Evolutionary conservation across 2,329 filamentous ascomycete genomes (phyloP).

Genomic region (Cladosporium cucumerinum): DNA sequence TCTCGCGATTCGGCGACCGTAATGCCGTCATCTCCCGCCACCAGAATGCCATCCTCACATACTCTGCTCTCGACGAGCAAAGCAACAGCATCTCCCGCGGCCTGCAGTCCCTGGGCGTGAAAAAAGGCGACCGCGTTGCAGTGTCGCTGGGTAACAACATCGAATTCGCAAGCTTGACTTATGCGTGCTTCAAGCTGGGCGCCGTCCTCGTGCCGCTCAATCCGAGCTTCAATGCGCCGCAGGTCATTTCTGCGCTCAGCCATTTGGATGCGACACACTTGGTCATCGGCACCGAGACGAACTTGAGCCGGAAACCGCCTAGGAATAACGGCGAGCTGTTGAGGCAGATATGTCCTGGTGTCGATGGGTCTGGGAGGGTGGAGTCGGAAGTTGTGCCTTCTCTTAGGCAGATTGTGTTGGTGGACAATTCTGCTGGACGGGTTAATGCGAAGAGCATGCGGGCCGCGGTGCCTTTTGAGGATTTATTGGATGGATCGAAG

Average conservation of each 20-base stretch:
- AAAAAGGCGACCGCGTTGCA: slow-evolving; percentile 79
- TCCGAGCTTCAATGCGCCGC: slow-evolving; percentile 76
- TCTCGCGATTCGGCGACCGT: slow-evolving; percentile 61
- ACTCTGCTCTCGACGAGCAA: slow-evolving; percentile 67
- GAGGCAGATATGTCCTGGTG: slow-evolving; percentile 38
- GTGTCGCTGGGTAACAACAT: slow-evolving; percentile 81
- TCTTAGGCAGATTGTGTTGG: slow-evolving; percentile 66
- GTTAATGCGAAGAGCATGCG: slow-evolving; percentile 45
- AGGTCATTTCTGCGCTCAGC: slow-evolving; percentile 73
- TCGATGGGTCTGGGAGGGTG: slow-evolving; percentile 35
- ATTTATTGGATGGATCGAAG: slow-evolving; percentile 39
- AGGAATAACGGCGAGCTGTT: slow-evolving; percentile 59
- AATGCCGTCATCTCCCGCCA: slow-evolving; percentile 59
- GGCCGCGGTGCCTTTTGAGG: slow-evolving; percentile 45
- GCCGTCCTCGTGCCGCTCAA: slow-evolving; percentile 89
- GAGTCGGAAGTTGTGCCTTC: slow-evolving; percentile 63
- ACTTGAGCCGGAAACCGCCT: slow-evolving; percentile 65
- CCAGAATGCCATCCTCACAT: slow-evolving; percentile 67
- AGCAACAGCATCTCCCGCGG: slow-evolving; percentile 75
- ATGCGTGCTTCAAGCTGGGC: slow-evolving; percentile 91
- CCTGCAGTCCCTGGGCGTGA: slow-evolving; percentile 65
- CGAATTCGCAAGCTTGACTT: slow-evolving; percentile 80
- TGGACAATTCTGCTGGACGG: slow-evolving; percentile 69
- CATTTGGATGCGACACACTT: slow-evolving; percentile 73
- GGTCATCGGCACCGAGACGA: slow-evolving; percentile 83